Percentiles rank a stretch among this genome's conserved stretches.
These are phyloP conservation scores for Escovopsis sp. DNA, from an alignment of 2,329 filamentous ascomycete genomes.

Conservation along the genomic window DNA sequence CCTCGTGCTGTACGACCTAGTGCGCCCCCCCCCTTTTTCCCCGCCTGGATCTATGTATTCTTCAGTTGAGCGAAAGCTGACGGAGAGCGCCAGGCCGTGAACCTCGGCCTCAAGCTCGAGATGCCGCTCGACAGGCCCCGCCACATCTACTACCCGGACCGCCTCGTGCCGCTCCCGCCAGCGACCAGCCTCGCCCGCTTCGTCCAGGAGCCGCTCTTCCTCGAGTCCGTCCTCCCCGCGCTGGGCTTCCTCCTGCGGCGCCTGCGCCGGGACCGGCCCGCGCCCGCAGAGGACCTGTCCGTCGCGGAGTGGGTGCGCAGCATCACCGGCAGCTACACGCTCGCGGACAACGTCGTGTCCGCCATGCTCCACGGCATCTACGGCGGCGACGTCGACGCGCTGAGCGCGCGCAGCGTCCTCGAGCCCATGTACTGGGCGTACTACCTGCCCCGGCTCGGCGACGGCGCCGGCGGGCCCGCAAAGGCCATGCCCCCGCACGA, in stretches of 20 bases:
- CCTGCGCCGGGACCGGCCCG: slow-evolving; percentile 6
- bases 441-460: slow-evolving; percentile 12
- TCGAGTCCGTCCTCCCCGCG: slow-evolving; percentile 15
- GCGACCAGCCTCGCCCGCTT: slow-evolving; percentile 12
- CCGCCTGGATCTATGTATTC: no score
- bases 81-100: slow-evolving; percentile 14
- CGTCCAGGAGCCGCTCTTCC: slow-evolving; percentile 19
- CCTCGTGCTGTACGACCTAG: slow-evolving; percentile 54
- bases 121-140: slow-evolving; percentile 37
- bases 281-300: slow-evolving; percentile 18
- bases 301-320: slow-evolving; percentile 22
- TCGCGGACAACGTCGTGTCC: slow-evolving; percentile 61
- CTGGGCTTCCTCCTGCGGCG: slow-evolving; percentile 13
- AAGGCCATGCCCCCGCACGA: slow-evolving; percentile 24
- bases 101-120: slow-evolving; percentile 27
- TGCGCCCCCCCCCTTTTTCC: slow-evolving; percentile 23
- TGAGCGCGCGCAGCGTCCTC: slow-evolving; percentile 54
- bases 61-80: no score
- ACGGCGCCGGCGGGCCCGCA: slow-evolving; percentile 18
- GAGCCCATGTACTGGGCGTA: slow-evolving; percentile 18
- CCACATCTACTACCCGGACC: slow-evolving; percentile 81
- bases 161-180: slow-evolving; percentile 27
- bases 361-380: slow-evolving; percentile 78
- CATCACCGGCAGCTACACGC: slow-evolving; percentile 14
- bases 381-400: slow-evolving; percentile 69